A percentile compares a stretch with the other conserved stretches of the same genome.
phyloP scores from a whole-genome alignment of 2,329 filamentous ascomycete genomes.

The Metarhizium anisopliae region DNA sequence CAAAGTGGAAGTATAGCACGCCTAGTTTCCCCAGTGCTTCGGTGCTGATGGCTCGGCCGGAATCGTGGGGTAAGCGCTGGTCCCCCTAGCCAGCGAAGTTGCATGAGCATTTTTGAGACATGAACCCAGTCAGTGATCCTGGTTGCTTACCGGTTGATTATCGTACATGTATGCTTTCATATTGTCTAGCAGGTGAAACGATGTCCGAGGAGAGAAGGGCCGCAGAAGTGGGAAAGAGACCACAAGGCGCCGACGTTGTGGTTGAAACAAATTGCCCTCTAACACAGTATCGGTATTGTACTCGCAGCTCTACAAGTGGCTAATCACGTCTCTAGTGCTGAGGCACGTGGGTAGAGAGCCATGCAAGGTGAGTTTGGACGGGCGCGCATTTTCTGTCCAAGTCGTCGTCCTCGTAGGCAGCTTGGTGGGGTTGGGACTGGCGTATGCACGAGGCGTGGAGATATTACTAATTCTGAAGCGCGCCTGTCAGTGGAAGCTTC shows the following conservation, averaged over 20 bases:
- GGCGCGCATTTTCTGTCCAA: too few species aligned
- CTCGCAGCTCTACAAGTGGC: background rate
- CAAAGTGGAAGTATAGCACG: constrained; percentile 67
- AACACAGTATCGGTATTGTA: too few species aligned
- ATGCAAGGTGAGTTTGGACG: background rate
- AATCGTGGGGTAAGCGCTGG: constrained; percentile 86
- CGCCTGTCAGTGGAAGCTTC: too few species aligned
- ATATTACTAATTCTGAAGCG: too few species aligned
- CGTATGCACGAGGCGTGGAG: too few species aligned
- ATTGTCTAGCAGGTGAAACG: constrained; percentile 10
- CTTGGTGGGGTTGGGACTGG: background rate
- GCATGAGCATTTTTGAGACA: background rate
- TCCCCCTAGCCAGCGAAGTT: constrained; percentile 56
- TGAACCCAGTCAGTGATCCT: background rate
- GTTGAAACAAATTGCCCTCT: background rate
- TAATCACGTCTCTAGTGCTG: background rate
- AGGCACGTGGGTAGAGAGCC: background rate
- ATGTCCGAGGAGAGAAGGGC: too few species aligned
- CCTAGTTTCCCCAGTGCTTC: constrained; percentile 65
- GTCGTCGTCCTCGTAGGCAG: background rate
- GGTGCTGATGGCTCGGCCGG: constrained; percentile 57
- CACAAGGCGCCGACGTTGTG: background rate
- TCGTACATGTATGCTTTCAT: constrained; percentile 54
- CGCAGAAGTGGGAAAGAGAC: background rate
- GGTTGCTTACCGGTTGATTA: constrained; percentile 38